Evolutionary conservation across 1,139 yeast genomes (phyloP).

Genomic region (Candida tropicalis): DNA sequence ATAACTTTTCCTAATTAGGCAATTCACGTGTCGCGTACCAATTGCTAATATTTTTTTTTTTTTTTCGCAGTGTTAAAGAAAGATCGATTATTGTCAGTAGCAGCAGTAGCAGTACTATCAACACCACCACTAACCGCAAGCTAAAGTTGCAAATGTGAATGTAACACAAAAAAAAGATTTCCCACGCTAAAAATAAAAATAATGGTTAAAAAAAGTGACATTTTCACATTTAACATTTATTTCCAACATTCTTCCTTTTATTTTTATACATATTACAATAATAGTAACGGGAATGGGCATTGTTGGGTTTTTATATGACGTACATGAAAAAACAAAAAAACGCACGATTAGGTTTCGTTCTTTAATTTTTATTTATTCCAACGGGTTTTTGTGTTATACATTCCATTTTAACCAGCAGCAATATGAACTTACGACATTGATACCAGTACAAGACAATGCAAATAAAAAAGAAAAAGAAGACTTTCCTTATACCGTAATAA

Average conservation of each 20-base stretch:
- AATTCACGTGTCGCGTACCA: background rate
- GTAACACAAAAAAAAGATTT: conserved; percentile 3
- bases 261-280: no score
- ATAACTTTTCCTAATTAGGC: background rate
- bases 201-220: background rate
- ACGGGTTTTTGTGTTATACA: background rate
- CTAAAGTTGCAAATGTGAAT: conserved; percentile 3
- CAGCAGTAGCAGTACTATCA: no score
- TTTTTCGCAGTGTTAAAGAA: background rate
- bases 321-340: no score
- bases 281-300: no score
- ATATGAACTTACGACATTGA: conserved; percentile 1
- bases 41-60: background rate
- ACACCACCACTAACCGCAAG: no score
- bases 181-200: no score
- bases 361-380: background rate
- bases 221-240: background rate
- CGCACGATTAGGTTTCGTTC: background rate
- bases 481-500: conserved; percentile 2
- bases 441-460: background rate
- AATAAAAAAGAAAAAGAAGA: background rate
- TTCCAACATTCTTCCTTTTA: background rate
- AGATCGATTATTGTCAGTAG: no score
- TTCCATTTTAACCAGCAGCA: conserved; percentile 1
- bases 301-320: no score